Conservation (phyloP, 2,329 filamentous ascomycete genomes). For the Trichoderma asperellum region DNA sequence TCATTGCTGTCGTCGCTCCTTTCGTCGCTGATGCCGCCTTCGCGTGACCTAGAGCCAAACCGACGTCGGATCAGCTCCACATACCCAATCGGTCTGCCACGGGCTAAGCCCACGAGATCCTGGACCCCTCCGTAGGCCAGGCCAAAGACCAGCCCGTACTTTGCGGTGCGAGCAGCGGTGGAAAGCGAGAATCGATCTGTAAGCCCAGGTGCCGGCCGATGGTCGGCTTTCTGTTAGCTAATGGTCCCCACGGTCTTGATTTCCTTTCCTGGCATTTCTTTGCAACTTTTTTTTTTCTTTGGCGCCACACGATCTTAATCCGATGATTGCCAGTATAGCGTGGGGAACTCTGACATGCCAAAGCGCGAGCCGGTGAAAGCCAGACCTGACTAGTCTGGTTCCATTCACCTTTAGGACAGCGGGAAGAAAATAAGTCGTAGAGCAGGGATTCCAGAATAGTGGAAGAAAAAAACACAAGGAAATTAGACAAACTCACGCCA, state of each 20-base stretch:
- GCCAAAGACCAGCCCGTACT: conserved; percentile 77
- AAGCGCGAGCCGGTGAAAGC: conserved; percentile 21
- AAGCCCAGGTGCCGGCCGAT: conserved; percentile 34
- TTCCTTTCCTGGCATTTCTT: not conserved
- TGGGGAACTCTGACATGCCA: conserved; percentile 4
- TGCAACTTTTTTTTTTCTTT: not conserved
- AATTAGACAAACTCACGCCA: conserved; percentile 65
- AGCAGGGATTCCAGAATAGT: not conserved
- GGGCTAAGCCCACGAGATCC: conserved; percentile 70
- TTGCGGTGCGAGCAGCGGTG: conserved; percentile 76
- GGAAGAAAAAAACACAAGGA: not conserved
- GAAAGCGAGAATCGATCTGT: conserved; percentile 79
- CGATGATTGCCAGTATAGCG: conserved; percentile 15
- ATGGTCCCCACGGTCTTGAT: conserved; percentile 4
- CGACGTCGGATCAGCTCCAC: conserved; percentile 66
- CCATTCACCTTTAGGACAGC: conserved; percentile 14
- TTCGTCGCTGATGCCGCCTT: conserved; percentile 6
- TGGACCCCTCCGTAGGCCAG: conserved; percentile 80
- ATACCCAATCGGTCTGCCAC: conserved; percentile 75
- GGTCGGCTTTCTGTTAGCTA: conserved; percentile 33
- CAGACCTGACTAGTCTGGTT: conserved; percentile 13
- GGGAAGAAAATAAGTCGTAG: conserved; percentile 2
- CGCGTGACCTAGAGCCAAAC: conserved; percentile 34
- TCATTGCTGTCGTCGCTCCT: conserved; percentile 3
- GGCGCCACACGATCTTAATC: conserved; percentile 14